Percentiles rank a stretch among this genome's conserved stretches.
These are phyloP conservation scores for Geranomyces variabilis DNA, from an alignment of 192 early-diverging fungal species.

Conservation along the genomic window DNA sequence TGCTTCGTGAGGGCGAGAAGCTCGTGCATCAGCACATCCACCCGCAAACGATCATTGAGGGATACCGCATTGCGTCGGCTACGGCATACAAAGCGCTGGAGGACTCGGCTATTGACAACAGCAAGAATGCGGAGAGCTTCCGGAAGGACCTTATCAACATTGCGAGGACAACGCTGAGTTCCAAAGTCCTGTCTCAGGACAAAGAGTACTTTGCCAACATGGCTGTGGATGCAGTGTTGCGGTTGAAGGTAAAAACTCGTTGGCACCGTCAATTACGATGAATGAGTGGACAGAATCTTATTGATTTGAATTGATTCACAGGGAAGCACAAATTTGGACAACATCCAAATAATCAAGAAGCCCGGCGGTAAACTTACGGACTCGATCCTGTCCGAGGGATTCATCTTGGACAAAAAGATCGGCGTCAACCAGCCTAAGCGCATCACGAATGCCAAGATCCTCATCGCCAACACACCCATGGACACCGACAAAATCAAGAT, in stretches of 20 bases:
- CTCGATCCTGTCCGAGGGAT: constrained; percentile 95
- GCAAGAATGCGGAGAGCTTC: constrained; percentile 70
- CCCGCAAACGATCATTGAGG: constrained; percentile 96
- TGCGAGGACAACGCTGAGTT: constrained; percentile 94
- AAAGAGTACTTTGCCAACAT: constrained; percentile 96
- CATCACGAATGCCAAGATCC: constrained; percentile 93
- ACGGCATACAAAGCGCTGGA: constrained; percentile 86
- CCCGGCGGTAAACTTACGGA: constrained; percentile 91
- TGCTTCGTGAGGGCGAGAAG: constrained; percentile 90
- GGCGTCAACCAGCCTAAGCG: constrained; percentile 97
- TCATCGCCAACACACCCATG: constrained; percentile 99
- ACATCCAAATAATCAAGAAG: constrained; percentile 99
- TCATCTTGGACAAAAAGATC: constrained; percentile 98
- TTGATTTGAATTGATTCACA: constrained; percentile 18
- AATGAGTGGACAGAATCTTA: neutral
- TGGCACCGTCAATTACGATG: too few species aligned
- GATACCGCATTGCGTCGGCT: constrained; percentile 85
- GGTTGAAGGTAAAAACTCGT: constrained; percentile 68
- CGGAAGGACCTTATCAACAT: constrained; percentile 94
- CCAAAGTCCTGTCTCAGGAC: constrained; percentile 94
- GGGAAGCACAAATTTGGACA: constrained; percentile 95
- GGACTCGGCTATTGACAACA: constrained; percentile 78
- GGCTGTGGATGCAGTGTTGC: constrained; percentile 95
- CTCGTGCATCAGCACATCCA: constrained; percentile 93
- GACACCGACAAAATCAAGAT: constrained; percentile 99